Conservation (phyloP, 176 grass and related monocot species). For the Tillandsia leiboldiana region DNA sequence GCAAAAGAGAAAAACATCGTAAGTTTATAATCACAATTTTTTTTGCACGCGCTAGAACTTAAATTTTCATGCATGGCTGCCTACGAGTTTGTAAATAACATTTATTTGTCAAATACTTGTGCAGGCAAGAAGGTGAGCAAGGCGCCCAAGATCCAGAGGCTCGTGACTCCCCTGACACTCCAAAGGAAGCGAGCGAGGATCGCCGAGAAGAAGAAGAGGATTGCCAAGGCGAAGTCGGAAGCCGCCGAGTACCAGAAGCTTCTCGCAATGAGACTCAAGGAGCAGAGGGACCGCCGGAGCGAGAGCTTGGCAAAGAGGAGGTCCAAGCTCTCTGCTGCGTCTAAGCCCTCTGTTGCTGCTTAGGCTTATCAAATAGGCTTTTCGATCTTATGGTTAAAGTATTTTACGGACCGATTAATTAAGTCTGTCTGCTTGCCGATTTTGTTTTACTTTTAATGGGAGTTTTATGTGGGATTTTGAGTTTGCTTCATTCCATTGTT, state of each 20-base stretch:
- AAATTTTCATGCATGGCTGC: neutral
- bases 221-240: constrained; percentile 68
- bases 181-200: constrained; percentile 87
- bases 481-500: too few relatives aligned
- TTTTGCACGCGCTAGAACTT: too few relatives aligned
- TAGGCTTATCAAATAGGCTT: neutral
- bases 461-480: too few relatives aligned
- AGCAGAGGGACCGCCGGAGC: constrained; percentile 66
- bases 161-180: constrained; percentile 78
- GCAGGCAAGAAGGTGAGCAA: constrained; percentile 95
- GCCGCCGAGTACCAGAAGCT: constrained; percentile 96
- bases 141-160: constrained; percentile 95
- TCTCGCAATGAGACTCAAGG: constrained; percentile 72
- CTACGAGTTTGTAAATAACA: neutral
- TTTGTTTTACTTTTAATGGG: too few relatives aligned
- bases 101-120: constrained; percentile 1
- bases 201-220: constrained; percentile 92
- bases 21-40: too few relatives aligned
- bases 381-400: neutral
- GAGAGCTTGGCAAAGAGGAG: constrained; percentile 92
- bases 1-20: too few relatives aligned
- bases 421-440: neutral
- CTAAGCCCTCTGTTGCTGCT: constrained; percentile 34
- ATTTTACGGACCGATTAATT: neutral
- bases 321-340: constrained; percentile 60